These are phyloP conservation scores for Discostella stelligera DNA, from an alignment of 352 stramenopile species.

Conservation along the genomic window DNA sequence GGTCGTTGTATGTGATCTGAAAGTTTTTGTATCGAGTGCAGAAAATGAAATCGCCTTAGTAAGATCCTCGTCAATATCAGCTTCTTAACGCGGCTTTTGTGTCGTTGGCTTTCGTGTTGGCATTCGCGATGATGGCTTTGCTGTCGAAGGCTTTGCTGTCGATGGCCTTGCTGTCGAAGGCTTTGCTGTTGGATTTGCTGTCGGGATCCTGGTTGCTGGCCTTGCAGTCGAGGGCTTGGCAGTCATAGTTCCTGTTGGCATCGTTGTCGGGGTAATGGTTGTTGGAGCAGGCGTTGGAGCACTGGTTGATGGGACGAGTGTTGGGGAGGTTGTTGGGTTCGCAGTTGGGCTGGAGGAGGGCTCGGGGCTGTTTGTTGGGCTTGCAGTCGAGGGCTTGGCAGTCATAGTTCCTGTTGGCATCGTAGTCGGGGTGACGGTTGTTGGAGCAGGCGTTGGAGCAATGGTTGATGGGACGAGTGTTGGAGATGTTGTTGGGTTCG, in stretches of 20 bases:
- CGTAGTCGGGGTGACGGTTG: neutral
- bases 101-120: neutral
- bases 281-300: conserved; percentile 1
- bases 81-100: neutral
- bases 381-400: neutral
- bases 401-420: too few relatives aligned
- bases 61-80: neutral
- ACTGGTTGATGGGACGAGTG: neutral
- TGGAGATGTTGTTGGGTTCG: neutral
- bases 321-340: neutral
- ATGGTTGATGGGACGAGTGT: neutral
- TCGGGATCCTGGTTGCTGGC: neutral
- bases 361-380: neutral
- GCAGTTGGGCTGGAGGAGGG: neutral
- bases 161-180: neutral
- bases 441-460: conserved; percentile 2
- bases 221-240: neutral
- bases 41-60: too few relatives aligned
- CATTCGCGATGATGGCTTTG: neutral
- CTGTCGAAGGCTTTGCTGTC: neutral
- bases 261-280: neutral
- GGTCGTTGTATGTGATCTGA: too few relatives aligned
- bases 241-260: neutral
- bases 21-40: too few relatives aligned
- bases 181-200: neutral